Conservation (phyloP, 1,139 yeast genomes). For the Ogataea hybrid region DNA sequence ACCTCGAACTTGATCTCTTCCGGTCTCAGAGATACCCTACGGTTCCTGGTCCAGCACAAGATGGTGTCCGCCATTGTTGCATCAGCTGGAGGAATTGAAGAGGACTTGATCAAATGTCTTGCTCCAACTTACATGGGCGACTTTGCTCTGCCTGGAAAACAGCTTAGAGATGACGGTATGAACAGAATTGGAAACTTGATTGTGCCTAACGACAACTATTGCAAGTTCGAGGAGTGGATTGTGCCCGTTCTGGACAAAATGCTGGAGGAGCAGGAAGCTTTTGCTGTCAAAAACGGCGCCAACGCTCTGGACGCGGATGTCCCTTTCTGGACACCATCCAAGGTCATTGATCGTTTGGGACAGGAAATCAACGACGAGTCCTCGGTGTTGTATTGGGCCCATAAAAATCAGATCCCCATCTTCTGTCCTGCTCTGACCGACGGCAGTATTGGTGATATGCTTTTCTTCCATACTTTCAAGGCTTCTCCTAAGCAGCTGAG, state of each 20-base stretch:
- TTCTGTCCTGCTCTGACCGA: conserved; percentile 98
- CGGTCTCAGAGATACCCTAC: conserved; percentile 87
- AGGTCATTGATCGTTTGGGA: conserved; percentile 87
- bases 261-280: conserved; percentile 84
- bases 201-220: conserved; percentile 97
- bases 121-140: conserved; percentile 97
- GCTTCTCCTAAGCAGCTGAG: conserved; percentile 86
- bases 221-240: conserved; percentile 97
- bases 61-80: conserved; percentile 95
- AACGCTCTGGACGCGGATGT: conserved; percentile 60
- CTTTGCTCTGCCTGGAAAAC: conserved; percentile 74
- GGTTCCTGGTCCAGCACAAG: conserved; percentile 87
- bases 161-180: conserved; percentile 90
- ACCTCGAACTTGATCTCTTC: conserved; percentile 96
- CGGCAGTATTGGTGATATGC: conserved; percentile 98
- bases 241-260: conserved; percentile 86
- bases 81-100: conserved; percentile 97
- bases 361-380: conserved; percentile 91
- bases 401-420: conserved; percentile 91
- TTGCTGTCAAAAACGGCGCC: conserved; percentile 46
- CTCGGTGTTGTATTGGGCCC: conserved; percentile 96
- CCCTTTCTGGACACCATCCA: conserved; percentile 88
- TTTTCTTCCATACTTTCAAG: conserved; percentile 96
- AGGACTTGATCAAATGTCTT: conserved; percentile 90
- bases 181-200: conserved; percentile 95